Evolutionary conservation across 1,284 basidiomycete genomes (phyloP).

Genomic region (Rhodotorula sp.): DNA sequence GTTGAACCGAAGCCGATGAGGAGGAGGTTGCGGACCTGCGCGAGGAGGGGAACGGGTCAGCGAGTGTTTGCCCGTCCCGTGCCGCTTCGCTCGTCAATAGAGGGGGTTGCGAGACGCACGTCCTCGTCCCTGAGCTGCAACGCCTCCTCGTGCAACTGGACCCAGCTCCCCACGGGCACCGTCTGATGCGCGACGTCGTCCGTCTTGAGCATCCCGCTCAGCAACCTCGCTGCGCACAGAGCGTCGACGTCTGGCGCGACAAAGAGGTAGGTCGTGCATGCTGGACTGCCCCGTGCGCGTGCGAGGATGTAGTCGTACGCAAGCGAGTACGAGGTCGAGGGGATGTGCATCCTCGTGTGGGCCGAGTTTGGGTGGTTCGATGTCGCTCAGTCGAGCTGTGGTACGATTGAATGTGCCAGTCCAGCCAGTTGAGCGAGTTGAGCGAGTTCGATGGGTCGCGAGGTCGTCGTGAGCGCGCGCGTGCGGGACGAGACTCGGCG

Average conservation of each 20-base stretch:
- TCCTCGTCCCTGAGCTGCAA: constrained; percentile 70
- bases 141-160: constrained; percentile 65
- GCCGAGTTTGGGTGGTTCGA: background rate
- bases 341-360: constrained; percentile 28
- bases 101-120: constrained; percentile 54
- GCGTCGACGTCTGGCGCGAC: constrained; percentile 88
- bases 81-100: background rate
- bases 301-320: constrained; percentile 38
- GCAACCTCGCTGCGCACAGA: constrained; percentile 81
- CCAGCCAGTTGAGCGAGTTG: too few species aligned
- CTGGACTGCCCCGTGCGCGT: constrained; percentile 24
- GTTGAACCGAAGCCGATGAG: constrained; percentile 90
- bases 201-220: constrained; percentile 83
- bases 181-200: constrained; percentile 90
- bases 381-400: too few species aligned
- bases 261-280: constrained; percentile 59
- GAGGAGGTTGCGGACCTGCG: constrained; percentile 82
- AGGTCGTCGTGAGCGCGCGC: too few species aligned
- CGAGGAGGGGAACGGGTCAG: background rate
- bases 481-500: too few species aligned
- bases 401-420: too few species aligned
- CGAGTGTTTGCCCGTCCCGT: background rate
- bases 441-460: too few species aligned
- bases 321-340: constrained; percentile 6
- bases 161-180: constrained; percentile 85